phyloP scores from a whole-genome alignment of 495 filamentous ascomycete species.

The Annulohypoxylon stygium region DNA sequence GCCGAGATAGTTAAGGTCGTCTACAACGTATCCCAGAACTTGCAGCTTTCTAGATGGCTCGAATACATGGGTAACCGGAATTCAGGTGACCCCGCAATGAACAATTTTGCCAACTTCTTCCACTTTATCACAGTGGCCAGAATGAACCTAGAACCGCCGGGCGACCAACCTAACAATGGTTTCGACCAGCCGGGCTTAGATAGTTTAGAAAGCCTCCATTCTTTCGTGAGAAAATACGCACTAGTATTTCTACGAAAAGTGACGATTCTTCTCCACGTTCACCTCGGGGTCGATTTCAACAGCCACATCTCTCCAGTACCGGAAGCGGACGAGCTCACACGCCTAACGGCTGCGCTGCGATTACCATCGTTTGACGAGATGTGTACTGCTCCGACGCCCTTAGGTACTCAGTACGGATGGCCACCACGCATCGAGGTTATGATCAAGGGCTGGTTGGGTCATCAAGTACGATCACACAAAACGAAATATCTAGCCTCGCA shows the following conservation, averaged over 20 bases:
- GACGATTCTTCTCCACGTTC: constrained; percentile 84
- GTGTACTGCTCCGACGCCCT: constrained; percentile 64
- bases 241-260: constrained; percentile 91
- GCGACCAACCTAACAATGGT: constrained; percentile 50
- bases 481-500: constrained; percentile 8
- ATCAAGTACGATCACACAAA: constrained; percentile 59
- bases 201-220: constrained; percentile 57
- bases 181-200: constrained; percentile 61
- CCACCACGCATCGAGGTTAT: constrained; percentile 51
- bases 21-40: constrained; percentile 63
- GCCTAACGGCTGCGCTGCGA: constrained; percentile 78
- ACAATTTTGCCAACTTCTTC: constrained; percentile 62
- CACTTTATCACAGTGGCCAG: constrained; percentile 51
- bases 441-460: constrained; percentile 85
- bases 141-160: constrained; percentile 38
- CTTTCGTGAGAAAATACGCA: constrained; percentile 79
- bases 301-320: constrained; percentile 74
- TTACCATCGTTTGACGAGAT: constrained; percentile 86
- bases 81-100: constrained; percentile 53
- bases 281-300: constrained; percentile 89
- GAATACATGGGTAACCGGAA: constrained; percentile 53
- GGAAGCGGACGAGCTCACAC: constrained; percentile 81
- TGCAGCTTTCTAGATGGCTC: constrained; percentile 55
- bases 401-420: constrained; percentile 58
- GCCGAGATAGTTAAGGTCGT: constrained; percentile 89